Conservation (phyloP, 345 rosid species). For the Linum usitatissimum region DNA sequence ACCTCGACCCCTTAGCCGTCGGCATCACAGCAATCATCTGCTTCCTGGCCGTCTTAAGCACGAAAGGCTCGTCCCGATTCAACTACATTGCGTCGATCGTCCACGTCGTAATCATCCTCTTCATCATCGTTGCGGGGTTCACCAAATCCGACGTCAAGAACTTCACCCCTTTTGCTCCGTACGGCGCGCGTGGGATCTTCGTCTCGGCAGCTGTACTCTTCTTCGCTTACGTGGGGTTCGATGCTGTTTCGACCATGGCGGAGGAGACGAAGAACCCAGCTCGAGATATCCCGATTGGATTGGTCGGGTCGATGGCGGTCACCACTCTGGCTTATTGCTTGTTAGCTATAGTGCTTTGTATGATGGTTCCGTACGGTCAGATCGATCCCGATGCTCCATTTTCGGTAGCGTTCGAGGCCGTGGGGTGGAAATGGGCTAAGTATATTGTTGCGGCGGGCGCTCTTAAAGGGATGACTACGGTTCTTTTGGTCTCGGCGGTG, state of each 20-base stretch:
- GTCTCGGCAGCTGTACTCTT: constrained; percentile 59
- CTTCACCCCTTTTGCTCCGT: constrained; percentile 38
- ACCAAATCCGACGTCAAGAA: constrained; percentile 42
- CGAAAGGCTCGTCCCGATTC: constrained; percentile 65
- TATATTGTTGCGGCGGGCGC: constrained; percentile 58
- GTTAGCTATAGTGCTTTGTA: constrained; percentile 30
- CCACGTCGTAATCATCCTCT: constrained; percentile 56
- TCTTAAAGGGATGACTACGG: constrained; percentile 58
- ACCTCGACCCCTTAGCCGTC: constrained; percentile 70
- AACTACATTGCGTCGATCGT: constrained; percentile 59
- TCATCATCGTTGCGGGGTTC: constrained; percentile 61
- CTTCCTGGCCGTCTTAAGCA: constrained; percentile 53
- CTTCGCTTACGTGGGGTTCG: constrained; percentile 79
- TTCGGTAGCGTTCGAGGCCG: constrained; percentile 40
- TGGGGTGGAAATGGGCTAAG: constrained; percentile 52
- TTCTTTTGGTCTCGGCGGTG: constrained; percentile 33
- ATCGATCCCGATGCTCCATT: constrained; percentile 52
- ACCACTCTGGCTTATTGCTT: constrained; percentile 32
- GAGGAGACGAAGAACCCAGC: constrained; percentile 85
- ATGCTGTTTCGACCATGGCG: constrained; percentile 82
- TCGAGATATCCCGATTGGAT: constrained; percentile 72
- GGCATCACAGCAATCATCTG: constrained; percentile 32
- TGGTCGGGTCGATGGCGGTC: constrained; percentile 52
- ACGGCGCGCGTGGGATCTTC: constrained; percentile 51
- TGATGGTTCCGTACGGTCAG: constrained; percentile 41